Percentiles rank a stretch among this genome's conserved stretches.
phyloP scores from a whole-genome alignment of 768 basidiomycete genomes.

The Collybiopsis luxurians region DNA sequence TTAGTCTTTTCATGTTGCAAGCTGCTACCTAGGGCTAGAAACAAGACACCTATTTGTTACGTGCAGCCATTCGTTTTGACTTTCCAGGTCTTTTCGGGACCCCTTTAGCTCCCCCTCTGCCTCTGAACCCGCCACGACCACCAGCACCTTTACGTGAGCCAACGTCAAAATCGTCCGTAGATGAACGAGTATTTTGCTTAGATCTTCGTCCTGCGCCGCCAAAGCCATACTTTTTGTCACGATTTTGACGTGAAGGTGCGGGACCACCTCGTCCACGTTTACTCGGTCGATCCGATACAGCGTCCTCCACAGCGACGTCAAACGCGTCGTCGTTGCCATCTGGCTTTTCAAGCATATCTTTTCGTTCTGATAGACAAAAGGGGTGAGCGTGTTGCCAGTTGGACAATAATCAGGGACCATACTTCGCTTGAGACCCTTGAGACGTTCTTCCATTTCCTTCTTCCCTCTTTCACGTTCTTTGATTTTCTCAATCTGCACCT shows the following conservation, averaged over 20 bases:
- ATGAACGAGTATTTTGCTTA: constrained; percentile 81
- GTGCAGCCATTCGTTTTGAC: constrained; percentile 46
- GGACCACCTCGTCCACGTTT: constrained; percentile 32
- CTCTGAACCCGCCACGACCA: constrained; percentile 22
- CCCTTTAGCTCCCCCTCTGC: constrained; percentile 24
- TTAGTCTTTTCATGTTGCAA: not conserved
- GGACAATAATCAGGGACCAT: constrained; percentile 23
- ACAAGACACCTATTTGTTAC: constrained; percentile 23
- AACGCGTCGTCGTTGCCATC: constrained; percentile 67
- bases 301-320: constrained; percentile 89
- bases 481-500: constrained; percentile 92
- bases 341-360: constrained; percentile 71
- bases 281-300: constrained; percentile 70
- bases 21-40: not conserved
- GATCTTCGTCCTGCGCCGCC: constrained; percentile 65
- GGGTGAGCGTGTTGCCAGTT: not conserved
- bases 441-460: constrained; percentile 87
- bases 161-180: constrained; percentile 71
- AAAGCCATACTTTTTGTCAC: constrained; percentile 83
- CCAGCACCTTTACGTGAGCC: constrained; percentile 31
- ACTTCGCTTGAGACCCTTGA: constrained; percentile 92
- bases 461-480: constrained; percentile 87
- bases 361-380: constrained; percentile 58
- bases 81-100: constrained; percentile 58
- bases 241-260: constrained; percentile 50